Percentiles rank a stretch among this genome's conserved stretches.
These are phyloP conservation scores for Actinomortierella wolfii DNA, from an alignment of 371 early-diverging fungal genomes.

Conservation along the genomic window DNA sequence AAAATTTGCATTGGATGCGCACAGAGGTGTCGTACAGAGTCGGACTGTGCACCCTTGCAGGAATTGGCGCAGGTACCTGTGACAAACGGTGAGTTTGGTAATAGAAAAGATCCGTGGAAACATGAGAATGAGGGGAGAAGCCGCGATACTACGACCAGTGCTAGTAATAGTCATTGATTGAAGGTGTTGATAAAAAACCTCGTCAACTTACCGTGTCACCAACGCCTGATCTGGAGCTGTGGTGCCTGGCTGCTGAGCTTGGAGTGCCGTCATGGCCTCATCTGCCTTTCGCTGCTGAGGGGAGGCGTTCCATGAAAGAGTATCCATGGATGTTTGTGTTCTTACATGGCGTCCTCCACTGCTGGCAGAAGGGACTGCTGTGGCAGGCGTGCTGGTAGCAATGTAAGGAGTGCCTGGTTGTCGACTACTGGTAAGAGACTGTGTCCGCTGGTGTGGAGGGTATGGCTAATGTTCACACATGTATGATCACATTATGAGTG, in stretches of 20 bases:
- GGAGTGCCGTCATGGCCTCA: slow-evolving; percentile 5
- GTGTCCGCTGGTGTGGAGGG: slow-evolving; percentile 31
- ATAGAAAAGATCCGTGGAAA: not conserved
- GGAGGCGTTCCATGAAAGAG: not conserved
- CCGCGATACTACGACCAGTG: not conserved
- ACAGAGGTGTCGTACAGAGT: slow-evolving; percentile 22
- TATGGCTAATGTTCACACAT: slow-evolving; percentile 33
- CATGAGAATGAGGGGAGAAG: not conserved
- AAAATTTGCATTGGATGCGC: slow-evolving; percentile 33
- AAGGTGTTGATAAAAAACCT: slow-evolving; percentile 7
- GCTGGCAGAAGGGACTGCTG: slow-evolving; percentile 16
- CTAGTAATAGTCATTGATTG: not conserved
- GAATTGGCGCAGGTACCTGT: slow-evolving; percentile 38
- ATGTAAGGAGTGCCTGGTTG: slow-evolving; percentile 15
- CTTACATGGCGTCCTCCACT: slow-evolving; percentile 23
- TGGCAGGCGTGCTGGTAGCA: too few species aligned
- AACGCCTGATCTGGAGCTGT: not conserved
- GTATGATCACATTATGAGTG: not conserved
- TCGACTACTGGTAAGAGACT: slow-evolving; percentile 20
- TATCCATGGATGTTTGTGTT: slow-evolving; percentile 27
- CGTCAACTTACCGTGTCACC: slow-evolving; percentile 1
- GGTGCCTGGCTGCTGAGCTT: slow-evolving; percentile 2
- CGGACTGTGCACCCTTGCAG: slow-evolving; percentile 28
- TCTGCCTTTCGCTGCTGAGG: not conserved
- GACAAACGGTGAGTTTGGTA: not conserved